These are phyloP conservation scores for Debaryomyces prosopidis DNA, from an alignment of 805 yeast genomes.

Conservation along the genomic window DNA sequence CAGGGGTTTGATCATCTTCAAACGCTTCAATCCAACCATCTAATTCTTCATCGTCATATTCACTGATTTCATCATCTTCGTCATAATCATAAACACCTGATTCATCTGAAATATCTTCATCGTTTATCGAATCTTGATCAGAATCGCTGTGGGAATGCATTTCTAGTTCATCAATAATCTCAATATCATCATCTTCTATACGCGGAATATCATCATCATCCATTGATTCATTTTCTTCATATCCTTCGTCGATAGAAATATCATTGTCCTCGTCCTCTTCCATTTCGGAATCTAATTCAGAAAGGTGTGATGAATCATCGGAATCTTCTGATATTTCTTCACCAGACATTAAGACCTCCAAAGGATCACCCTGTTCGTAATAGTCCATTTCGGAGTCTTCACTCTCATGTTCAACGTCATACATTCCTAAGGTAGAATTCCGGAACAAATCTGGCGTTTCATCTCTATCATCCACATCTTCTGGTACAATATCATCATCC, in stretches of 20 bases:
- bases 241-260: conserved; percentile 5
- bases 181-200: conserved; percentile 32
- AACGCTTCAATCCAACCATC: conserved; percentile 44
- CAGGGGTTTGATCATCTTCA: conserved; percentile 23
- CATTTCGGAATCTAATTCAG: conserved; percentile 24
- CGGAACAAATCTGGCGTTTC: conserved; percentile 82
- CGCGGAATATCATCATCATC: conserved; percentile 19
- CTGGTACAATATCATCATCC: conserved; percentile 32
- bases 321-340: conserved; percentile 27
- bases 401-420: conserved; percentile 73
- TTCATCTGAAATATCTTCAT: conserved; percentile 22
- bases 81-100: conserved; percentile 23
- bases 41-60: conserved; percentile 36
- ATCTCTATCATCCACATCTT: conserved; percentile 61
- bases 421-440: conserved; percentile 93
- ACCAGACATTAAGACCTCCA: conserved; percentile 42
- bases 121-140: conserved; percentile 30
- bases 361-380: conserved; percentile 31
- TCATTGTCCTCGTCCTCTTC: conserved; percentile 24
- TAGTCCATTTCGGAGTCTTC: conserved; percentile 56
- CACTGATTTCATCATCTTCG: conserved; percentile 29
- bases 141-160: conserved; percentile 29
- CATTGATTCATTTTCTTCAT: conserved; percentile 5
- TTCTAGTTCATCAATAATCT: conserved; percentile 34
- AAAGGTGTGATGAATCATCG: conserved; percentile 20